phyloP scores from a whole-genome alignment of 2,329 filamentous ascomycete species.

The Colletotrichum liriopes region DNA sequence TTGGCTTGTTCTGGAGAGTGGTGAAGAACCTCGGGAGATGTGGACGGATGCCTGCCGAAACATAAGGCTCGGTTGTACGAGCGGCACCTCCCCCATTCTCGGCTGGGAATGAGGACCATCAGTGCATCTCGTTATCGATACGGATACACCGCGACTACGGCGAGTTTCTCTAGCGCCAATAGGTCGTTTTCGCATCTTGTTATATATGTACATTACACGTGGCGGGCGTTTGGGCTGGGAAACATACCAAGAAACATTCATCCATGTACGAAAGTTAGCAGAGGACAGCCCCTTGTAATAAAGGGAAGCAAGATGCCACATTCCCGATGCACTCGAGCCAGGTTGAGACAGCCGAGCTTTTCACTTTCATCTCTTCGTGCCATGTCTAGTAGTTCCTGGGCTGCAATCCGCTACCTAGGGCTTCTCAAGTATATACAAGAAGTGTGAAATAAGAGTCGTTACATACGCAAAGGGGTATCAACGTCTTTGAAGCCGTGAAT shows the following conservation, averaged over 20 bases:
- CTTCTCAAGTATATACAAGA: conserved; percentile 37
- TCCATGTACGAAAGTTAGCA: not conserved
- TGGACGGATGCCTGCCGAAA: not conserved
- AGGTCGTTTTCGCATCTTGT: not conserved
- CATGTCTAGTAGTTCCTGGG: conserved; percentile 7
- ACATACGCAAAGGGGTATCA: conserved; percentile 45
- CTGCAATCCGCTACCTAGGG: conserved; percentile 10
- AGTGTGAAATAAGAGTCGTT: conserved; percentile 27
- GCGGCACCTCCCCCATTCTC: not conserved
- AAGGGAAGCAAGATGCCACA: no score
- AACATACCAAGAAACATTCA: not conserved
- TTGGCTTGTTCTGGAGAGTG: not conserved
- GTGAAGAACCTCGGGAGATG: not conserved
- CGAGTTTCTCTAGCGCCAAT: not conserved
- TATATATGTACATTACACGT: conserved; percentile 27
- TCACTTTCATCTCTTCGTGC: not conserved
- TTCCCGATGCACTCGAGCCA: not conserved
- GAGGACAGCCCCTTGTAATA: not conserved
- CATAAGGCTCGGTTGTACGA: not conserved
- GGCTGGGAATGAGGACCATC: not conserved
- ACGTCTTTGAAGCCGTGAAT: conserved; percentile 36
- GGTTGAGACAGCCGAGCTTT: not conserved
- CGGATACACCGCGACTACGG: not conserved
- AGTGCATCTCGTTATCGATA: not conserved
- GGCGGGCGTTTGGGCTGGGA: conserved; percentile 29